phyloP scores from a whole-genome alignment of 169 alveolate species.

The Plasmodium adleri region DNA sequence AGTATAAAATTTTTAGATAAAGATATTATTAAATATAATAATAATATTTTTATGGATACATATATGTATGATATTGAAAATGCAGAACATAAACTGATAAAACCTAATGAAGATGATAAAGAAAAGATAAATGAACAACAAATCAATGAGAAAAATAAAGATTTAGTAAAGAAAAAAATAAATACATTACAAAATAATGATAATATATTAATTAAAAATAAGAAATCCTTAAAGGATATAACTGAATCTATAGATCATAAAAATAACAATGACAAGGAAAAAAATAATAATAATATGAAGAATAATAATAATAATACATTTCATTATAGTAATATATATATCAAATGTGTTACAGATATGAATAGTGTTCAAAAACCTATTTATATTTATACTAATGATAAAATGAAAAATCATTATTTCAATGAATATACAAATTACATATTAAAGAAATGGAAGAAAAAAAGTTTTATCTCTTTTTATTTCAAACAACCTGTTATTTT shows the following conservation, averaged over 20 bases:
- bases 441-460: constrained; percentile 66
- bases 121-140: not conserved
- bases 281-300: not conserved
- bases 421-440: constrained; percentile 67
- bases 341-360: constrained; percentile 41
- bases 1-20: constrained; percentile 22
- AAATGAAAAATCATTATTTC: constrained; percentile 72
- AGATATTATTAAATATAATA: constrained; percentile 24
- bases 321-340: constrained; percentile 41
- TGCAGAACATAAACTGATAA: not conserved
- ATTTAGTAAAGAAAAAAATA: not conserved
- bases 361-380: constrained; percentile 48
- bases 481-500: constrained; percentile 53
- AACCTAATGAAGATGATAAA: not conserved
- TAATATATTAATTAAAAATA: too few relatives aligned
- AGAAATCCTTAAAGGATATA: too few relatives aligned
- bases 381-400: constrained; percentile 59
- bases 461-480: constrained; percentile 63
- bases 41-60: constrained; percentile 43
- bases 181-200: too few relatives aligned
- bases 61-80: constrained; percentile 7
- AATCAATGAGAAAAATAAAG: not conserved
- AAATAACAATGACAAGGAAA: not conserved
- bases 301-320: not conserved
- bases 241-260: not conserved